Percentiles rank a stretch among this genome's conserved stretches.
Conservation (phyloP, 2,329 filamentous ascomycete genomes). For the Arthrinium phaeospermum region DNA sequence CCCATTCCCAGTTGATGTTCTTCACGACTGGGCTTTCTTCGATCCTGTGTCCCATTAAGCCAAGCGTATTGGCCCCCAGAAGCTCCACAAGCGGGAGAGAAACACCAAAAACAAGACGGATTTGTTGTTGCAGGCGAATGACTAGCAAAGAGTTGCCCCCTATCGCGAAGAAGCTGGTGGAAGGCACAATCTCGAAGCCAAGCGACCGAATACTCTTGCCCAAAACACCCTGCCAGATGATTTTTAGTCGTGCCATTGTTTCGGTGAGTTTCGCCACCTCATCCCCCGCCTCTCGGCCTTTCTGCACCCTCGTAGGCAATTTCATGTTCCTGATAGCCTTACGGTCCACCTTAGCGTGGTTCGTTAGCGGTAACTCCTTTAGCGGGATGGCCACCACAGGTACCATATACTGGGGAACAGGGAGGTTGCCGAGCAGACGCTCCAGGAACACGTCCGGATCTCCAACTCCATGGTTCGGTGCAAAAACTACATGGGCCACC, state of each 20-base stretch:
- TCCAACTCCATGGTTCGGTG: neutral
- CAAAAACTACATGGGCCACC: slow-evolving; percentile 10
- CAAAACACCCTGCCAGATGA: slow-evolving; percentile 17
- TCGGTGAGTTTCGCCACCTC: neutral
- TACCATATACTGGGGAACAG: slow-evolving; percentile 43
- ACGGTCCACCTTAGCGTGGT: slow-evolving; percentile 38
- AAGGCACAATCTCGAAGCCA: neutral
- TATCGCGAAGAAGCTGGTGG: slow-evolving; percentile 25
- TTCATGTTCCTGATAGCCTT: slow-evolving; percentile 22
- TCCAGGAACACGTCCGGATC: slow-evolving; percentile 19
- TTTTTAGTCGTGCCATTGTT: slow-evolving; percentile 5
- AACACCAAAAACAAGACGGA: slow-evolving; percentile 20
- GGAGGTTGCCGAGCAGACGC: slow-evolving; percentile 27
- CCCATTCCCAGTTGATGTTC: slow-evolving; percentile 23
- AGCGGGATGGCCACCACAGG: slow-evolving; percentile 38
- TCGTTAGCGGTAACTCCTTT: slow-evolving; percentile 36
- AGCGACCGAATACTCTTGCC: neutral
- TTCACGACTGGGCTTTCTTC: slow-evolving; percentile 12
- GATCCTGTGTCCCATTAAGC: slow-evolving; percentile 23
- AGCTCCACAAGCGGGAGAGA: slow-evolving; percentile 21
- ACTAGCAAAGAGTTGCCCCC: slow-evolving; percentile 26
- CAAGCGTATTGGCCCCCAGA: slow-evolving; percentile 20
- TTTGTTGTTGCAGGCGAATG: slow-evolving; percentile 21
- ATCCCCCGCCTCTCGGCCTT: too few relatives aligned
- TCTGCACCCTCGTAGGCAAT: too few relatives aligned